Conservation (phyloP, 164 flowering plant genomes). For the Magnolia kwangsiensis region DNA sequence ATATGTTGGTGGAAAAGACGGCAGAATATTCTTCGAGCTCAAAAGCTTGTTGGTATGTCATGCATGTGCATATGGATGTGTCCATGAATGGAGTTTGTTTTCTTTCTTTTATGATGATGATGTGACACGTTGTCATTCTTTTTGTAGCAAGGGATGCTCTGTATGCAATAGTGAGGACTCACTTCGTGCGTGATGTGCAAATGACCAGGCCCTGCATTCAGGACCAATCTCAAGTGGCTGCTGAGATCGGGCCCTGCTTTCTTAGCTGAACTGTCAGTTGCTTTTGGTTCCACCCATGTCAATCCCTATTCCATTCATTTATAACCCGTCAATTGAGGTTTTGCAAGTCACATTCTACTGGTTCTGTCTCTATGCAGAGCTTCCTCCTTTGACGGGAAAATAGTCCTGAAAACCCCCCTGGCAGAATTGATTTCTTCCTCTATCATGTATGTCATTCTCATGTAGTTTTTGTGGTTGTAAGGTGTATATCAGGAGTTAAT, state of each 20-base stretch:
- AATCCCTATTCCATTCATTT: neutral
- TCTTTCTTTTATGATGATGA: neutral
- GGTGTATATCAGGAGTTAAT: neutral
- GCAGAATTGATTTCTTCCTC: neutral
- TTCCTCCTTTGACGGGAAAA: neutral
- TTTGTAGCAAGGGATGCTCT: constrained; percentile 96
- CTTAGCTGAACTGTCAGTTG: constrained; percentile 27
- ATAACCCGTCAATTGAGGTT: neutral
- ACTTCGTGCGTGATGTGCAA: constrained; percentile 80
- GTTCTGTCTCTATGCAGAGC: neutral
- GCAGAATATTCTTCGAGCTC: constrained; percentile 90
- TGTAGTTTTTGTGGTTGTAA: neutral
- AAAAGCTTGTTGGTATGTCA: constrained; percentile 68
- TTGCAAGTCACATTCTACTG: neutral
- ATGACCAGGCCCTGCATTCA: constrained; percentile 55
- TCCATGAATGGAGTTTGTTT: no score
- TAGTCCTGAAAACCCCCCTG: no score
- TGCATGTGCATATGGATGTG: neutral
- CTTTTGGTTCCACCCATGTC: neutral
- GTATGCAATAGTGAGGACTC: constrained; percentile 91
- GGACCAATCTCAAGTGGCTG: constrained; percentile 57
- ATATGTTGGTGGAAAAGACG: constrained; percentile 84
- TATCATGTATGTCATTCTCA: neutral
- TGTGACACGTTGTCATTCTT: neutral
- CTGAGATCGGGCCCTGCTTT: constrained; percentile 81